Conservation (phyloP, 1,284 basidiomycete species). For the Athelia psychrophila region DNA sequence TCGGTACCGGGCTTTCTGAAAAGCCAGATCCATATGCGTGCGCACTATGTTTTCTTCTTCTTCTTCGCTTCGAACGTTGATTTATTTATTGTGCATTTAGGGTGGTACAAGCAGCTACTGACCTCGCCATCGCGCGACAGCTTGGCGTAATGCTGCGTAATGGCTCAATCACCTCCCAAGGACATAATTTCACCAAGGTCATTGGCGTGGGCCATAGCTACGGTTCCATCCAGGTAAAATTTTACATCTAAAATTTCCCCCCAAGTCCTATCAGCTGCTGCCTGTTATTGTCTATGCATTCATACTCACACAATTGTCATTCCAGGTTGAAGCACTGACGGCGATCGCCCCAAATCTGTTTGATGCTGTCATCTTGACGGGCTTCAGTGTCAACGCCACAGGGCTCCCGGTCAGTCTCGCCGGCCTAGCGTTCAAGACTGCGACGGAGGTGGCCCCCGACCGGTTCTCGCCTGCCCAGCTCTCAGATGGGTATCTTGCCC, state of each 20-base stretch:
- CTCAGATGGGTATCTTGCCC: too few species aligned
- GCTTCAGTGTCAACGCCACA: too few species aligned
- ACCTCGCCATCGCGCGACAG: conserved; percentile 10
- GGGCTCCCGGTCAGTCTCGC: conserved; percentile 5
- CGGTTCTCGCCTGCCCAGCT: too few species aligned
- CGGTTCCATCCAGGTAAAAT: conserved; percentile 12
- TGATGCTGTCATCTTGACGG: too few species aligned
- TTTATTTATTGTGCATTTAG: too few species aligned
- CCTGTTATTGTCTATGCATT: conserved; percentile 3
- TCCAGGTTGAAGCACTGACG: conserved; percentile 5
- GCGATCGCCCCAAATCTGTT: too few species aligned
- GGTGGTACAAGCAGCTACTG: not conserved
- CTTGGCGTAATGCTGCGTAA: conserved; percentile 12
- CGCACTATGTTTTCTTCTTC: not conserved
- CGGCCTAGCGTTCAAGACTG: conserved; percentile 10
- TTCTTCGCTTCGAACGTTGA: not conserved
- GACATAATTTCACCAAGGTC: conserved; percentile 11
- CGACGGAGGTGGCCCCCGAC: not conserved
- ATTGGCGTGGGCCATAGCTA: conserved; percentile 15
- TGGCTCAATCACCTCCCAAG: conserved; percentile 6
- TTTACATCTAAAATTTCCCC: conserved; percentile 8
- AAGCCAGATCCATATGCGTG: conserved; percentile 15
- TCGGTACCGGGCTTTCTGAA: conserved; percentile 16
- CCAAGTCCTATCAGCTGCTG: not conserved
- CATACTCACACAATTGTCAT: conserved; percentile 11